A percentile compares a stretch with the other conserved stretches of the same genome.
phyloP scores from a whole-genome alignment of 164 flowering plant genomes.

The Pachysandra terminalis region DNA sequence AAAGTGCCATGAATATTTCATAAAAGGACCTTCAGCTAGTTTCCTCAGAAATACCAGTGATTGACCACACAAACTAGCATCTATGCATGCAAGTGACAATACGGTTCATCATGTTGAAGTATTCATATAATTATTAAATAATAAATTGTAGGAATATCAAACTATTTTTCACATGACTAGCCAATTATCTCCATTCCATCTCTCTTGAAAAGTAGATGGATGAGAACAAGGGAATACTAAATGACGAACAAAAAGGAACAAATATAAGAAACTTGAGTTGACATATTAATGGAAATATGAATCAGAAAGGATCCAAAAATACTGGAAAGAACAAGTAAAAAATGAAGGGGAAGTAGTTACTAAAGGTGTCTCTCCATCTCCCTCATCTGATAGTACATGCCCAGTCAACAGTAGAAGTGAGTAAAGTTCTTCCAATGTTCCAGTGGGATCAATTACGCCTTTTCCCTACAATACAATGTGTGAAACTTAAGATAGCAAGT shows the following conservation, averaged over 20 bases:
- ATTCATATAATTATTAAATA: not conserved
- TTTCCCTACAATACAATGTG: slow-evolving; percentile 46
- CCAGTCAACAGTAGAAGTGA: slow-evolving; percentile 79
- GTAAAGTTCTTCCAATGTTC: slow-evolving; percentile 81
- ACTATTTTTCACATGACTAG: not conserved
- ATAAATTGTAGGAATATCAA: not conserved
- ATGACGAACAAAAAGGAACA: too few species aligned
- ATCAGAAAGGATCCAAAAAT: not conserved
- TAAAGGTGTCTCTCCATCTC: slow-evolving; percentile 90
- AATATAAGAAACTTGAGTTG: too few species aligned
- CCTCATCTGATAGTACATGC: slow-evolving; percentile 95
- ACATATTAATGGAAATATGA: not conserved
- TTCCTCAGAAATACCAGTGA: not conserved
- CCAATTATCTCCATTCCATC: not conserved
- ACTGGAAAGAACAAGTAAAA: not conserved
- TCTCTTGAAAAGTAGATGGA: not conserved
- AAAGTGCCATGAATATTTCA: not conserved
- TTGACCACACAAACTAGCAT: not conserved
- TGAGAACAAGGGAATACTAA: too few species aligned
- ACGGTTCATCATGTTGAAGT: not conserved
- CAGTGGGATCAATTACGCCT: slow-evolving; percentile 66
- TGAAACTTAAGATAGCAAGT: not conserved
- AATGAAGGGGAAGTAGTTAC: slow-evolving; percentile 36
- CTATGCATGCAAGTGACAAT: not conserved
- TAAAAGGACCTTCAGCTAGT: not conserved